Conservation (phyloP, 306 rosid species). For the Pterocarpus macrocarpus region DNA sequence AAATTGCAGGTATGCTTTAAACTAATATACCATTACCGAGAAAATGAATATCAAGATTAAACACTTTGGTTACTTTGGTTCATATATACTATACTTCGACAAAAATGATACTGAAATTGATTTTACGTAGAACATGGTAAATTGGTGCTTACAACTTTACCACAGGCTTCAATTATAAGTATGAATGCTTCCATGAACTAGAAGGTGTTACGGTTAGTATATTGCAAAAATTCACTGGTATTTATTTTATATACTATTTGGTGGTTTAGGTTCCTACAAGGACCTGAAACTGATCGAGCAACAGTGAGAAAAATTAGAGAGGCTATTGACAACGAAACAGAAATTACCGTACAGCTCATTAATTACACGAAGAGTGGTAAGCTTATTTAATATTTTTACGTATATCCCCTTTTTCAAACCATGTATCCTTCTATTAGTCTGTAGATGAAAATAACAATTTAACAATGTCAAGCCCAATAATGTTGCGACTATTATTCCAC, state of each 20-base stretch:
- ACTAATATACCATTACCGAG: neutral
- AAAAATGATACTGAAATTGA: neutral
- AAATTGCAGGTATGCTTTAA: slow-evolving; percentile 81
- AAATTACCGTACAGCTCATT: slow-evolving; percentile 95
- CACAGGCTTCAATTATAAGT: slow-evolving; percentile 2
- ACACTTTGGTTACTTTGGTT: neutral
- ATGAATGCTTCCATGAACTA: neutral
- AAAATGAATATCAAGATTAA: neutral
- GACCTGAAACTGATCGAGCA: slow-evolving; percentile 95
- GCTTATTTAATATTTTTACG: slow-evolving; percentile 36
- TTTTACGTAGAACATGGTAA: neutral
- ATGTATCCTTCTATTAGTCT: slow-evolving; percentile 12
- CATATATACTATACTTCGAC: neutral
- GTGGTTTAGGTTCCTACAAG: slow-evolving; percentile 84
- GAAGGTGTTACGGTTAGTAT: neutral
- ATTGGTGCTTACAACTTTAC: neutral
- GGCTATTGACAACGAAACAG: slow-evolving; percentile 88
- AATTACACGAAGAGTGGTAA: slow-evolving; percentile 93
- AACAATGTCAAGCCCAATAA: slow-evolving; percentile 9
- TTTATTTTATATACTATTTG: slow-evolving; percentile 34
- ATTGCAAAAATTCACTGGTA: neutral
- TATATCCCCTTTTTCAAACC: neutral
- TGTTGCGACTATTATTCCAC: slow-evolving; percentile 18
- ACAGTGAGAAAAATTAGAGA: slow-evolving; percentile 90
- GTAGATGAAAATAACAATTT: slow-evolving; percentile 31